Evolutionary conservation across 163 green algal genomes (phyloP), one percentile per base, ranked within the genome.

Genomic region (Coccomyxa subellipsoidea): DNA sequence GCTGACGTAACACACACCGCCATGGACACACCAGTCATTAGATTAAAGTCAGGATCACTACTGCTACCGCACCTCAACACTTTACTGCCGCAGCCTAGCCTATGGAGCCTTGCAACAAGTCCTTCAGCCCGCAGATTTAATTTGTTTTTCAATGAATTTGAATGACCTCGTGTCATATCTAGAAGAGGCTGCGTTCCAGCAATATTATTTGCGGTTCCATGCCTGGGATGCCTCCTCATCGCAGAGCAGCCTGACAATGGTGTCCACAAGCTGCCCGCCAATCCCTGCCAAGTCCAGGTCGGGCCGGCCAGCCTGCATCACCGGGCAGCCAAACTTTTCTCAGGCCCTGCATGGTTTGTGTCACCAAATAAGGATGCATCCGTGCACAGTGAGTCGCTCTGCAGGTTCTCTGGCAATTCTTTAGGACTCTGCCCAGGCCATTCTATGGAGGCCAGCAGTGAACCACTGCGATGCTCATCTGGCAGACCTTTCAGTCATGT

Each of bases 221-320:
- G 72, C 31, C 35, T 81, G 78, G 0, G 84, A 53, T 7, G 79
- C 76, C 40, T 90, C 84, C 78, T 90, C 87, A n/a, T 88, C 75
- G 29, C 83, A 76, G 18, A 91, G 73, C 81, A 91, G 72, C 36
- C 80, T 83, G 6, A 89, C 84, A 2, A 91, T 82, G 38, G 79
- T 78, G 38, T 80, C 37, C 0, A 88, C 76, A 32, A 91, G 32
- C n/a, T 73, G 38, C 23, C 76, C 80, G 7, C 73, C 82, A 54
- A 36, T 34, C 7, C 39, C 36, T 12, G 32, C 40, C 39, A 81
- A 32, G 34, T 85, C 82, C 69, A 40, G 29, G 21, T 81, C 39
- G 18, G 82, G 82, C 23, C 80, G 77, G 32, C 66, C 27, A n/a
- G 34, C 70, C 70, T 77, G 70, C 27, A 4, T 18, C 12, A 66